Base-by-base conservation (phyloP, 345 rosid genomes). In the Ceriops decandra region DNA sequence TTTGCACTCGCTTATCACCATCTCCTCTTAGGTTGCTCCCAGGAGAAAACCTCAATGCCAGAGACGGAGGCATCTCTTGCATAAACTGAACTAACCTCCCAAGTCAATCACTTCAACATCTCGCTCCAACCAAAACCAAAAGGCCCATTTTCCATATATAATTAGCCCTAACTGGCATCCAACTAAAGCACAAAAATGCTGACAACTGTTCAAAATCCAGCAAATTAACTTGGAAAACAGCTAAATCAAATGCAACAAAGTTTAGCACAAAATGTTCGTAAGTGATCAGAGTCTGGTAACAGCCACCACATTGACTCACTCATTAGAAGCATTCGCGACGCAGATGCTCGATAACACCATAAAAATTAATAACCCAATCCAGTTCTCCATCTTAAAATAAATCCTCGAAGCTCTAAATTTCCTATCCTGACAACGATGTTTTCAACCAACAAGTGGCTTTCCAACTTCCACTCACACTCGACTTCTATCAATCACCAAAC, bases 11-110 rank as follows among this genome's bases (percentile, higher is more conserved):
- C 73, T 81, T 91, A 59, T 93, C 95, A 57, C 76, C 75, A 51
- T 85, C 91, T 56, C 72, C 84, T 70, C 80, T 76, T 38, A 72
- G 76, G 74, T 87, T 95, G 67, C 90, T 86, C 70, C 87, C 83
- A 2, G 99, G 95, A 22, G 96, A 90, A 77, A 73, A 86, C 74
- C 86, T 82, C 82, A 85, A 64, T 13, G 90, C 89, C 5, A 97
- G 93, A 63, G 96, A 89, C 74, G 96, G 95, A 70, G 97, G 95
- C 99, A 93, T 93, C 74, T 70, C 80, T 20, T 10, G 67, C 47
- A 17, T 64, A 68, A 72, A 69, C 35, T 33, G 35, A 33, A 62
- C 68, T 57, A 26, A 52, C 15, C 54, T 60, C 36, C 33, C 16
- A 11, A 56, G 73, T 70, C 24, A 60, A 68, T 73, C 66, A 57